Evolutionary conservation across 2,329 filamentous ascomycete genomes (phyloP).

Genomic region (Botrytis porri): DNA sequence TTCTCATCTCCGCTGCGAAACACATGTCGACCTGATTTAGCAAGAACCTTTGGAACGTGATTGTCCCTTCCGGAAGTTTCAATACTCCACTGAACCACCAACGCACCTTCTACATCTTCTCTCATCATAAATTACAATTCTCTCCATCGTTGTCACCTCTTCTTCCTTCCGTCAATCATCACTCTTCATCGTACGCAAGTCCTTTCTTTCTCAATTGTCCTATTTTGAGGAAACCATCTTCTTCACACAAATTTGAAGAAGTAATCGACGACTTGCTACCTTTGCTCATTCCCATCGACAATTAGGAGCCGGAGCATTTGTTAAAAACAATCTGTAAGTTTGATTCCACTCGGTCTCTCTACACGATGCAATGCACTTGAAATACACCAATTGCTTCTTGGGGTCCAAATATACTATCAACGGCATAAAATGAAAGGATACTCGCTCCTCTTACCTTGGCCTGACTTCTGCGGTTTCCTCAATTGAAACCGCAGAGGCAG

Average conservation of each 20-base stretch:
- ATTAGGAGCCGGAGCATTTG: conserved; percentile 14
- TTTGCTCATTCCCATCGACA: conserved; percentile 32
- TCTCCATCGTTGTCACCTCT: conserved; percentile 5
- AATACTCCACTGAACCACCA: not conserved
- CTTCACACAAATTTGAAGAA: conserved; percentile 23
- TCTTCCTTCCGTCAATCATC: conserved; percentile 21
- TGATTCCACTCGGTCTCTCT: not conserved
- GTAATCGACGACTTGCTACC: conserved; percentile 28
- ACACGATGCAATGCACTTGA: not conserved
- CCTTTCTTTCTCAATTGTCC: conserved; percentile 14
- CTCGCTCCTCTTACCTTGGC: too few relatives aligned
- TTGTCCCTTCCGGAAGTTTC: not conserved
- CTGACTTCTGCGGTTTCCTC: not conserved
- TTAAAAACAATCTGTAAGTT: conserved; percentile 10
- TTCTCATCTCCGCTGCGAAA: not conserved
- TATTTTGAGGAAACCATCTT: conserved; percentile 18
- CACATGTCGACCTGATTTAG: not conserved
- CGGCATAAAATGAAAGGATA: not conserved
- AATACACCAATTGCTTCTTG: not conserved
- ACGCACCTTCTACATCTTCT: conserved; percentile 5
- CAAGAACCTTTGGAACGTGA: not conserved
- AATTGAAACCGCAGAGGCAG: not conserved
- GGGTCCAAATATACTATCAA: not conserved
- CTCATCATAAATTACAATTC: not conserved
- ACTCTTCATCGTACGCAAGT: conserved; percentile 7